These are phyloP conservation scores for Aaosphaeria arxii DNA, from an alignment of 2,329 filamentous ascomycete species.

Conservation along the genomic window DNA sequence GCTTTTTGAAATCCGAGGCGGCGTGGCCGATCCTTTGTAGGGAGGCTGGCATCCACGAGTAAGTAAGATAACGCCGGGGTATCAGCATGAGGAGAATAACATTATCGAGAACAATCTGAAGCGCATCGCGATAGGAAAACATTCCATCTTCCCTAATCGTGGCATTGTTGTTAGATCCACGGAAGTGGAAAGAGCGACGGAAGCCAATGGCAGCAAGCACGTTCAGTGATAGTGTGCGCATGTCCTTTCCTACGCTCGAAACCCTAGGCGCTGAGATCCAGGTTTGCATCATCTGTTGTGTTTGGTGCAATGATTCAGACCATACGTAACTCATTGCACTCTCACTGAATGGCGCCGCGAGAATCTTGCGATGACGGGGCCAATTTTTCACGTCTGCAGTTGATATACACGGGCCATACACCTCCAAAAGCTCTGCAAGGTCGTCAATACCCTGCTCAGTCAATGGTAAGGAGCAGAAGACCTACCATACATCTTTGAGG, in stretches of 20 bases:
- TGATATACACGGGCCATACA: slow-evolving; percentile 2
- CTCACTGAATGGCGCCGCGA: slow-evolving; percentile 42
- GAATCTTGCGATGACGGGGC: slow-evolving; percentile 40
- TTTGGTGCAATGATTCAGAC: slow-evolving; percentile 58
- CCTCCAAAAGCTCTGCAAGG: slow-evolving; percentile 2
- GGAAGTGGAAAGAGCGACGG: slow-evolving; percentile 10
- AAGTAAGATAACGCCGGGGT: slow-evolving; percentile 1
- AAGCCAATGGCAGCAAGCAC: slow-evolving; percentile 30
- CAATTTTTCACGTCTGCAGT: slow-evolving; percentile 25
- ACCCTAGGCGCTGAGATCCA: slow-evolving; percentile 6
- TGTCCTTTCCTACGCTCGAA: slow-evolving; percentile 16
- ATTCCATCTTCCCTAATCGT: not conserved
- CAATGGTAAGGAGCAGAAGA: not conserved
- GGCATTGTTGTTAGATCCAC: not conserved
- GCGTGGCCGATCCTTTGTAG: slow-evolving; percentile 14
- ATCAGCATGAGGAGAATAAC: slow-evolving; percentile 11
- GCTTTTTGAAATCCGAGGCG: slow-evolving; percentile 2
- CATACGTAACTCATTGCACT: slow-evolving; percentile 45
- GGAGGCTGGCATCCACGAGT: slow-evolving; percentile 12
- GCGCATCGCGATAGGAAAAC: slow-evolving; percentile 8
- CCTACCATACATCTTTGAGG: slow-evolving; percentile 12
- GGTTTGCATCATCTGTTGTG: slow-evolving; percentile 20
- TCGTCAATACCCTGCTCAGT: not conserved
- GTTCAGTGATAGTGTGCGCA: slow-evolving; percentile 26
- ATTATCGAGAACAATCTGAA: slow-evolving; percentile 19